Base-by-base conservation (phyloP, 2,329 filamentous ascomycete species). In the Mycosphaerelloides madeirae region DNA sequence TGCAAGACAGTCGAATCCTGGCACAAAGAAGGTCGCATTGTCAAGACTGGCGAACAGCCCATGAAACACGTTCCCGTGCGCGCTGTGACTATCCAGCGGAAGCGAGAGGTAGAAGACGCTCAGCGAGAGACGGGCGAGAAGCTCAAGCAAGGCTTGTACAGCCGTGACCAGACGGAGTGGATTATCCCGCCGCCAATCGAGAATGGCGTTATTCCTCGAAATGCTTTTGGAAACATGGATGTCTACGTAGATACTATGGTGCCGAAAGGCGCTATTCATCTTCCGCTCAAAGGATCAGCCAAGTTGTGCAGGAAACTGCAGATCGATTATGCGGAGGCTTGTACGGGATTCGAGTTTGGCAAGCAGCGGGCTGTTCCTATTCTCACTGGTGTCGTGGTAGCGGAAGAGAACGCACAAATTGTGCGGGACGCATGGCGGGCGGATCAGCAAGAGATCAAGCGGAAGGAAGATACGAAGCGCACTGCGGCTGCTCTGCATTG, bases 261-360 rank as follows among this genome's bases (percentile, higher is more conserved):
- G 19, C 93, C 93, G 0, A 68, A 70, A 31, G 91, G 93, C 0
- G 90, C 90, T 2, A 78, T 85, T 0, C 93, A 98, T 63, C 76
- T 97, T 2, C 88, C 88, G 0, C 82, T 83, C 42, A 80, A 84
- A 35, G 87, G 87, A 0, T 84, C 83, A 0, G 81, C 84, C 25
- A 82, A 83, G 37, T 79, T 96, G 1, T 96, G 91, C 65, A 88
- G 87, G 62, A 83, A 85, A 49, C 73, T 98, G 0, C 80, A 81
- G 3, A 84, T 97, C 29, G 89, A 96, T 61, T 94, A 83, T 57
- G 93, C 93, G 0, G 93, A 97, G 66, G 93, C 93, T 1, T 93
- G 95, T 2, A 90, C 90, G 0, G 93, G 88, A 1, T 98, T 98
- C 63, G 93, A 98, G 62, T 98, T 97, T 63, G 91, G 91, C 0